A percentile compares a stretch with the other conserved stretches of the same genome.
Conservation (phyloP, 371 early-diverging fungal genomes). For the Mortierella sp. region DNA sequence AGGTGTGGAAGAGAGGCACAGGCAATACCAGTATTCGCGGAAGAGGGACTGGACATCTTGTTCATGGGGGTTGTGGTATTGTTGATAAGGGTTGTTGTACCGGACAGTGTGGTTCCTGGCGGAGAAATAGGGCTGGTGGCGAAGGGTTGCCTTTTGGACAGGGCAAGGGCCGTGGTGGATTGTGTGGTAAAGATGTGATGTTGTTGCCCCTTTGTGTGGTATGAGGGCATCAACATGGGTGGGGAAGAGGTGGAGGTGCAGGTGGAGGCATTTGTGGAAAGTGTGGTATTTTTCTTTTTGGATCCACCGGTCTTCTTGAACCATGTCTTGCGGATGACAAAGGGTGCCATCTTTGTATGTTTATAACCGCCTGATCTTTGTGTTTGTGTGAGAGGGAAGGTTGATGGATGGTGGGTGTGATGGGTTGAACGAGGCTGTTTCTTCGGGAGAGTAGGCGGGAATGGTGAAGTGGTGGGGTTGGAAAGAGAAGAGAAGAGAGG, state of each 20-base stretch:
- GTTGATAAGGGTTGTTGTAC: neutral
- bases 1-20: neutral
- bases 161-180: neutral
- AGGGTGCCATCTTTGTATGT: slow-evolving; percentile 18
- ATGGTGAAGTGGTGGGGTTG: neutral
- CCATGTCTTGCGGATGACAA: slow-evolving; percentile 34
- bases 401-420: neutral
- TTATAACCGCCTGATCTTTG: neutral
- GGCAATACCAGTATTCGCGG: neutral
- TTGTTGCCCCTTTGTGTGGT: neutral
- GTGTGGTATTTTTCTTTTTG: slow-evolving; percentile 23
- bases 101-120: neutral
- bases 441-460: neutral
- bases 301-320: slow-evolving; percentile 19
- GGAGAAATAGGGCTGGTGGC: neutral
- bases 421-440: neutral
- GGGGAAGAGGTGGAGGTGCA: neutral
- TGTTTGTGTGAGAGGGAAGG: neutral
- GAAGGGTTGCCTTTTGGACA: neutral
- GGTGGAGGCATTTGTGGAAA: slow-evolving; percentile 6
- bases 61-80: neutral
- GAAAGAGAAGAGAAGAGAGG: neutral
- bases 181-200: neutral
- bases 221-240: neutral
- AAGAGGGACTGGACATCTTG: neutral